A percentile compares a stretch with the other conserved stretches of the same genome.
Conservation (phyloP, 108 stramenopile species). For the Mediolabrus comicus region DNA sequence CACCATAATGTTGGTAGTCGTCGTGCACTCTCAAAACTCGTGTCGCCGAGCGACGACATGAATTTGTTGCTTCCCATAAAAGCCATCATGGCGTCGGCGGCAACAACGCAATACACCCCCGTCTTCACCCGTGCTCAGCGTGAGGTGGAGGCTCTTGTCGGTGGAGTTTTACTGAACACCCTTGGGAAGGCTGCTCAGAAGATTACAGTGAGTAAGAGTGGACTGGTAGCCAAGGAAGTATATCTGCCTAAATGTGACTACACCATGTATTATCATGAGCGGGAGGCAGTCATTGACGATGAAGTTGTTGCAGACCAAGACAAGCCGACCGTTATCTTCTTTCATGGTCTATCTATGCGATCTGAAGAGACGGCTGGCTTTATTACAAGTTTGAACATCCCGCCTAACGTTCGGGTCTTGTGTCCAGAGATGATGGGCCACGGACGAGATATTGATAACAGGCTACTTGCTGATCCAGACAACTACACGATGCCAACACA, state of each 20-base stretch:
- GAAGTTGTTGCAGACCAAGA: background rate
- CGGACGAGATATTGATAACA: constrained; percentile 9
- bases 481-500: constrained; percentile 6
- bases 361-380: background rate
- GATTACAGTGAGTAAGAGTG: background rate
- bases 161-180: background rate
- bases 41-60: too few species aligned
- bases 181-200: background rate
- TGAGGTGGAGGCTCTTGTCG: background rate
- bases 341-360: background rate
- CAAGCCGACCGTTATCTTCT: background rate
- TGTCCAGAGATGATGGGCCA: constrained; percentile 16
- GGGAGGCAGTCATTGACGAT: background rate
- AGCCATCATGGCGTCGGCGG: too few species aligned
- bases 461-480: background rate
- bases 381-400: constrained; percentile 5
- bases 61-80: too few species aligned
- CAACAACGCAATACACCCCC: too few species aligned
- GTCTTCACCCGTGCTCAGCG: background rate
- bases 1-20: too few species aligned
- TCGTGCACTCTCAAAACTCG: too few species aligned
- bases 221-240: background rate
- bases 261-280: background rate
- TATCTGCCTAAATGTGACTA: background rate
- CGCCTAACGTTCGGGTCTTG: background rate